Evolutionary conservation across 257 asterid genomes (phyloP).

Genomic region (Echium plantagineum): DNA sequence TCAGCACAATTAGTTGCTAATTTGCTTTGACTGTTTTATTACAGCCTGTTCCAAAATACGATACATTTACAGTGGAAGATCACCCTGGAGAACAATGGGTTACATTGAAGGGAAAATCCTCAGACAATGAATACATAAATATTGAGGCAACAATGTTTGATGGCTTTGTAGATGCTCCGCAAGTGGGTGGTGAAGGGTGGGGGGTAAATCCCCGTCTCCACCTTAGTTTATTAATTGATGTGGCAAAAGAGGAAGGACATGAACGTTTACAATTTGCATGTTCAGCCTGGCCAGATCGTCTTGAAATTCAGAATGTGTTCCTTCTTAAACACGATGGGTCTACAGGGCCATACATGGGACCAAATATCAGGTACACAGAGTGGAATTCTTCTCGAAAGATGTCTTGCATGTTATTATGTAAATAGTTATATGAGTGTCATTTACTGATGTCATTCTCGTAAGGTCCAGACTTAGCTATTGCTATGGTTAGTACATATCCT

Average conservation of each 20-base stretch:
- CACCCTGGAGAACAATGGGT: slow-evolving; percentile 86
- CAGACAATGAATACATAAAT: slow-evolving; percentile 64
- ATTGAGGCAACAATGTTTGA: slow-evolving; percentile 90
- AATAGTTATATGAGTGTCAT: too few relatives aligned
- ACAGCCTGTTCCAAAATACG: slow-evolving; percentile 50
- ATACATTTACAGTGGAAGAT: slow-evolving; percentile 61
- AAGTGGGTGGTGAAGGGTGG: slow-evolving; percentile 25
- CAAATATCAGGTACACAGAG: slow-evolving; percentile 42
- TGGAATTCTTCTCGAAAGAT: too few relatives aligned
- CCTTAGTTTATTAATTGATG: slow-evolving; percentile 44
- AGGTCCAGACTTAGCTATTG: too few relatives aligned
- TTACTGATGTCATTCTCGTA: too few relatives aligned
- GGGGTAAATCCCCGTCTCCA: slow-evolving; percentile 54
- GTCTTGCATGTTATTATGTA: too few relatives aligned
- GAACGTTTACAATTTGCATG: slow-evolving; percentile 57
- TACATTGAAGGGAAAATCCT: slow-evolving; percentile 42
- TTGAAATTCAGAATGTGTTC: slow-evolving; percentile 51
- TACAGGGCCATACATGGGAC: slow-evolving; percentile 45
- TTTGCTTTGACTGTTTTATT: slow-evolving; percentile 8
- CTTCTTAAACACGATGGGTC: slow-evolving; percentile 28
- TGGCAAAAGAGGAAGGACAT: slow-evolving; percentile 49
- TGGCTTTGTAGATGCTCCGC: slow-evolving; percentile 43
- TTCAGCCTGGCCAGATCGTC: slow-evolving; percentile 74
- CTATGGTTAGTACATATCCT: too few relatives aligned
- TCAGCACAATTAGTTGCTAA: too few relatives aligned